Evolutionary conservation across 305 asterid genomes (phyloP).

Genomic region (Fraxinus nigra): DNA sequence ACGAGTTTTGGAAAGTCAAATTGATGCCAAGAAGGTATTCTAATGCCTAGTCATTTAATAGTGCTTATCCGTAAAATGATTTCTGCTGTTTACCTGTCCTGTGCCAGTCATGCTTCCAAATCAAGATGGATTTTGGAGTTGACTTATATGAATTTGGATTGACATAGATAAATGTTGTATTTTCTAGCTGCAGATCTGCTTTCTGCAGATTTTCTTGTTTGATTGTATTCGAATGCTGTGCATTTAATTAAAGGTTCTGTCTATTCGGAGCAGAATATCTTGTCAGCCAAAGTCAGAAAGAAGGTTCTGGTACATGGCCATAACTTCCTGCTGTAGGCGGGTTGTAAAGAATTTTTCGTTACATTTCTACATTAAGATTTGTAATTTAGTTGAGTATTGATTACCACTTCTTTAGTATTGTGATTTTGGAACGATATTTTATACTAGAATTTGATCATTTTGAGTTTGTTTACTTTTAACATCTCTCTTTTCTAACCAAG

Average conservation of each 20-base stretch:
- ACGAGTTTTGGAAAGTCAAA: conserved; percentile 95
- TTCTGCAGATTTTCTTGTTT: neutral
- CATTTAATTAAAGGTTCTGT: neutral
- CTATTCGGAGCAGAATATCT: neutral
- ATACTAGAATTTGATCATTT: neutral
- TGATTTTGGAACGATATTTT: neutral
- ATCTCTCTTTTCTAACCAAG: conserved; percentile 16
- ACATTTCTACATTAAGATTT: neutral
- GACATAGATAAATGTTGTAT: neutral
- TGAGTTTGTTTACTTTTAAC: neutral
- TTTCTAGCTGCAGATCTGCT: neutral
- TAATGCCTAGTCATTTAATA: conserved; percentile 22
- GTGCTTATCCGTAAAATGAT: neutral
- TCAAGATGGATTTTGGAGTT: conserved; percentile 5
- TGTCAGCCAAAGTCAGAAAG: neutral
- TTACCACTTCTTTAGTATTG: neutral
- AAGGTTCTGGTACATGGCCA: neutral
- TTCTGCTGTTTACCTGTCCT: conserved; percentile 17
- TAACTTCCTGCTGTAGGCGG: neutral
- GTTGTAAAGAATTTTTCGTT: neutral
- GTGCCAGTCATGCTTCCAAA: conserved; percentile 6
- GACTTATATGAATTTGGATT: conserved; percentile 1
- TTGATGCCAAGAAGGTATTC: conserved; percentile 94
- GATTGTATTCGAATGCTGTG: neutral
- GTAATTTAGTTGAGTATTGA: neutral